phyloP scores from a whole-genome alignment of 2,329 filamentous ascomycete genomes.

The Cercospora canescens region DNA sequence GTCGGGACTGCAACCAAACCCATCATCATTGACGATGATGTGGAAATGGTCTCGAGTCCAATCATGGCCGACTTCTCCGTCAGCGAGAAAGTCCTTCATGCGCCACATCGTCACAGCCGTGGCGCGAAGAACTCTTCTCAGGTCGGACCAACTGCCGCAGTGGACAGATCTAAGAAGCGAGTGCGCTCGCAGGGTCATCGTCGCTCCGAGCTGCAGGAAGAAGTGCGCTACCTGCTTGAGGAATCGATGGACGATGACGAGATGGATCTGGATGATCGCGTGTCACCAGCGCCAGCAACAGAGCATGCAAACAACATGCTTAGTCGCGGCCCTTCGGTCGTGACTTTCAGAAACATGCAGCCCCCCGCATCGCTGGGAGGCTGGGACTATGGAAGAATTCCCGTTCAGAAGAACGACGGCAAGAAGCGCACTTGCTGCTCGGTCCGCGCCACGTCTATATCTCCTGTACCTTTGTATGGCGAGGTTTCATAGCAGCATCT shows the following conservation, averaged over 20 bases:
- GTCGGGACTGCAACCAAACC: constrained; percentile 29
- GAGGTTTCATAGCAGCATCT: constrained; percentile 13
- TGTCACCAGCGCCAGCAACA: constrained; percentile 30
- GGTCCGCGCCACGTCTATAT: constrained; percentile 26
- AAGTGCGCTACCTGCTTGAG: constrained; percentile 36
- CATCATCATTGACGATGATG: constrained; percentile 34
- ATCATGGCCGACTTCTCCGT: constrained; percentile 34
- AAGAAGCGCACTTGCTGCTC: constrained; percentile 37
- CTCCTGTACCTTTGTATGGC: constrained; percentile 27
- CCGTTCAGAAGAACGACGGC: constrained; percentile 35
- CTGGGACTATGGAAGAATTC: constrained; percentile 26
- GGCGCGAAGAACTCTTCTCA: constrained; percentile 28
- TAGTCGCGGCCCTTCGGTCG: constrained; percentile 20
- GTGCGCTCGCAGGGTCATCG: constrained; percentile 32
- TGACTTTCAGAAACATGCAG: constrained; percentile 27
- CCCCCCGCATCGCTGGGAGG: constrained; percentile 25
- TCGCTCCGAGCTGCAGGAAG: constrained; percentile 37
- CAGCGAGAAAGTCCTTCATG: constrained; percentile 33
- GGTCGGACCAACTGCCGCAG: constrained; percentile 13
- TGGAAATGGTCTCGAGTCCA: constrained; percentile 33
- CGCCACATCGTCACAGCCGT: constrained; percentile 35
- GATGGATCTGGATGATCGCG: constrained; percentile 30
- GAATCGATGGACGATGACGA: constrained; percentile 29
- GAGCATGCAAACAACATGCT: constrained; percentile 30
- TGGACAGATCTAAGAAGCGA: constrained; percentile 34